Evolutionary conservation across 495 filamentous ascomycete genomes (phyloP).

Genomic region (Lophiostoma macrostomum): DNA sequence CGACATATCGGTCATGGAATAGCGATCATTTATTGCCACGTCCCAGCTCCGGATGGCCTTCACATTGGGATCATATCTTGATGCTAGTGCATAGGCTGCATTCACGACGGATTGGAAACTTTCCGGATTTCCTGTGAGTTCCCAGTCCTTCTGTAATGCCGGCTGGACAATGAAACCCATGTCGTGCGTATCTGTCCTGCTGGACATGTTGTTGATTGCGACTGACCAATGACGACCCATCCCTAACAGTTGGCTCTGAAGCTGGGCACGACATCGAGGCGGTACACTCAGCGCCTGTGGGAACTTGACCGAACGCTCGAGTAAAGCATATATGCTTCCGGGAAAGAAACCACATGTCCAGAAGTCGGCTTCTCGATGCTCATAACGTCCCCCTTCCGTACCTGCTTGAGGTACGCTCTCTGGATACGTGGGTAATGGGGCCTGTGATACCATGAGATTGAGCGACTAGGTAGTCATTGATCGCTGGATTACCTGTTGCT

Average conservation of each 20-base stretch:
- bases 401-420: conserved; percentile 15
- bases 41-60: conserved; percentile 23
- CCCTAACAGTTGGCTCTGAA: background rate
- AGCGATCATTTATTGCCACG: conserved; percentile 20
- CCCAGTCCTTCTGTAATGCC: conserved; percentile 16
- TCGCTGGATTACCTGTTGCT: background rate
- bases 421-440: conserved; percentile 17
- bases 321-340: conserved; percentile 17
- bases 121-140: conserved; percentile 13
- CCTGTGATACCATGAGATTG: conserved; percentile 3
- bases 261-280: background rate
- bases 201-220: conserved; percentile 21
- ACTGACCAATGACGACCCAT: conserved; percentile 22
- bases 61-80: conserved; percentile 9
- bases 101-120: conserved; percentile 4
- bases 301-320: conserved; percentile 14
- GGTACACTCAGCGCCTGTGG: conserved; percentile 7
- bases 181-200: conserved; percentile 22
- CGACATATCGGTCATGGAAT: conserved; percentile 23
- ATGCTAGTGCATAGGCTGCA: conserved; percentile 17
- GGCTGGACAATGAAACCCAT: conserved; percentile 27
- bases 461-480: background rate
- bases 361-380: conserved; percentile 22
- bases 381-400: conserved; percentile 1
- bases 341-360: conserved; percentile 26